Percentiles rank a stretch among this genome's conserved stretches.
These are phyloP conservation scores for Eragrostis nindensis DNA, from an alignment of 176 grass and related monocot species.

Conservation along the genomic window DNA sequence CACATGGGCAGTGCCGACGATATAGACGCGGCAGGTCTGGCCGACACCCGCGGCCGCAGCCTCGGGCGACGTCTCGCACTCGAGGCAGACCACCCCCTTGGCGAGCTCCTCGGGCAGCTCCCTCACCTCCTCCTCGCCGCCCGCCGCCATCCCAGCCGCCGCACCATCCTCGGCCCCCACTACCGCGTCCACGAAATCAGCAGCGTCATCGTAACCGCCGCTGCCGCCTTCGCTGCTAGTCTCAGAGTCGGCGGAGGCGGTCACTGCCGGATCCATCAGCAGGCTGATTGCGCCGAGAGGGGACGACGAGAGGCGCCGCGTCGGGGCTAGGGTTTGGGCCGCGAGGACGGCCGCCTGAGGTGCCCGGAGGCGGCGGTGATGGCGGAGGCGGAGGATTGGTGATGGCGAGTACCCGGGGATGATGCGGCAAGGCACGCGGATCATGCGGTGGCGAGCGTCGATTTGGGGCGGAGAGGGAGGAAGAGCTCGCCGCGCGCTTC, in stretches of 20 bases:
- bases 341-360: background rate
- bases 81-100: constrained; percentile 59
- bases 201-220: constrained; percentile 18
- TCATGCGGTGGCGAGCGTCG: constrained; percentile 47
- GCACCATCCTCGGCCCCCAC: background rate
- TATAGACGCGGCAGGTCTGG: constrained; percentile 62
- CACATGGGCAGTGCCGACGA: constrained; percentile 78
- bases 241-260: background rate
- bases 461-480: background rate
- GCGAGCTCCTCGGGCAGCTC: constrained; percentile 71
- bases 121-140: constrained; percentile 9
- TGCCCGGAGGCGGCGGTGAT: background rate
- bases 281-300: constrained; percentile 30
- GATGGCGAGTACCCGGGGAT: constrained; percentile 24
- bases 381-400: constrained; percentile 5
- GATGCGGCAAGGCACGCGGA: constrained; percentile 34
- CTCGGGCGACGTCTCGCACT: constrained; percentile 64
- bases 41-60: constrained; percentile 41
- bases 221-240: constrained; percentile 15
- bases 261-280: constrained; percentile 58
- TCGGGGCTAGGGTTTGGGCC: background rate
- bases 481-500: background rate
- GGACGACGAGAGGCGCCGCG: background rate
- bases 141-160: background rate
- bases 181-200: constrained; percentile 32